Conservation (phyloP, 805 yeast species). For the Saccharomycopsis oosterbeekiorum region DNA sequence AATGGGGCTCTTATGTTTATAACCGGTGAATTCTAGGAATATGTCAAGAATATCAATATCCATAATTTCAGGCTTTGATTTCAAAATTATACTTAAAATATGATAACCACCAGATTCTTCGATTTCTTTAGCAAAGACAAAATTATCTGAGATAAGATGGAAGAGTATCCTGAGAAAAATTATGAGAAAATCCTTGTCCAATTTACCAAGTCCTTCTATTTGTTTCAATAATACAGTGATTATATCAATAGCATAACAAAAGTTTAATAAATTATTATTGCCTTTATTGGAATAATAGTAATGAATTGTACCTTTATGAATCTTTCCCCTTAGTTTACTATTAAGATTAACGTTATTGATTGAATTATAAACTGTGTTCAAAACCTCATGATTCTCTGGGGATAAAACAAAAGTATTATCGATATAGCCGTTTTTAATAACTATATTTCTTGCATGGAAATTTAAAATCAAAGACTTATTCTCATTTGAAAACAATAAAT, state of each 20-base stretch:
- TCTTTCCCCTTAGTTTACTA: constrained; percentile 8
- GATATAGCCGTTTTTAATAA: not conserved
- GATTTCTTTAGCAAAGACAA: constrained; percentile 47
- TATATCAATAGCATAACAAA: constrained; percentile 38
- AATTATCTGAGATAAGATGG: constrained; percentile 33
- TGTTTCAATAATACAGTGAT: constrained; percentile 35
- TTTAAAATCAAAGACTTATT: constrained; percentile 18
- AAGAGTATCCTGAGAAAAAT: constrained; percentile 33
- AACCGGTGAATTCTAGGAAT: constrained; percentile 47
- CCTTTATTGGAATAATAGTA: constrained; percentile 8
- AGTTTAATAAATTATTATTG: constrained; percentile 6
- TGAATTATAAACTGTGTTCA: constrained; percentile 17
- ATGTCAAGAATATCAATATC: constrained; percentile 37
- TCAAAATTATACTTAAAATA: constrained; percentile 43
- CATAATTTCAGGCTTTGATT: constrained; percentile 30
- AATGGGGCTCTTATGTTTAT: constrained; percentile 37
- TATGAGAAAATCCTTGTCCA: constrained; percentile 4
- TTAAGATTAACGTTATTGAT: constrained; percentile 10
- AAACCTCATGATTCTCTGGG: not conserved
- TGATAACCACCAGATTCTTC: constrained; percentile 54
- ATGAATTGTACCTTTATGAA: not conserved
- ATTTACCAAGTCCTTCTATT: constrained; percentile 32
- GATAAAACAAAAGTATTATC: not conserved
- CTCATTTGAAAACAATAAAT: constrained; percentile 12
- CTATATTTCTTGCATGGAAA: constrained; percentile 20